Evolutionary conservation across 1,139 yeast genomes (phyloP), one percentile per base, ranked within the genome.

Genomic region (Nakaseomyces uthaithaninus): DNA sequence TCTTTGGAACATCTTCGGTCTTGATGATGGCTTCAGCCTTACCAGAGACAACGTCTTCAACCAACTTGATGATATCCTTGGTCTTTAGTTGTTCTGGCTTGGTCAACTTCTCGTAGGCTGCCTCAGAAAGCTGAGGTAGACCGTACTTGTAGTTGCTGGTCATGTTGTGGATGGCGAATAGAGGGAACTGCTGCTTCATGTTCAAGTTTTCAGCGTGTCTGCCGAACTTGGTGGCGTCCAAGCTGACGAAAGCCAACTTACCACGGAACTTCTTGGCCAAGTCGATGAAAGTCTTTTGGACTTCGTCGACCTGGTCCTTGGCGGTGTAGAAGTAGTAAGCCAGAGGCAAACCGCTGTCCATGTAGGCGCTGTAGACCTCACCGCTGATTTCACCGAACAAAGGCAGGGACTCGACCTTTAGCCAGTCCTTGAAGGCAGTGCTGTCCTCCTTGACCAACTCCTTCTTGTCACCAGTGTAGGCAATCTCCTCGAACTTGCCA

Each of bases 321-420:
- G 72, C 65, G 50, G 73, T 78, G 69, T 82, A 85, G 69, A 91
- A 93, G 62, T 84, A 77, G 72, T 87, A 91, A 44, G 86, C 93
- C 53, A 91, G 68, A 50, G 98, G 98, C 41, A 77, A 55, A 36
- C 77, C 74, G 41, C 87, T 68, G 44, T 74, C 66, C 74, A 85
- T 76, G 69, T 89, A 91, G 42, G 72, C 62, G 64, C 74, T 68
- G 72, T 82, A 91, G 49, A 94, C 82, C 45, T 75, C 72, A 51
- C 94, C 91, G 57, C 80, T 78, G 50, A 91, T 78, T 63, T 89
- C 97, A 57, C 96, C 97, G 57, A 91, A 81, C 59, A 75, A 74
- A 45, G 98, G 97, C 59, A 84, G 74, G 38, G 83, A 66, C 68
- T 89, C 94, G 47, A 69, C 67, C 45, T 69, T 66, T 53, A 85